Conservation (phyloP, 169 alveolate genomes). For the Eimeria sp. region DNA sequence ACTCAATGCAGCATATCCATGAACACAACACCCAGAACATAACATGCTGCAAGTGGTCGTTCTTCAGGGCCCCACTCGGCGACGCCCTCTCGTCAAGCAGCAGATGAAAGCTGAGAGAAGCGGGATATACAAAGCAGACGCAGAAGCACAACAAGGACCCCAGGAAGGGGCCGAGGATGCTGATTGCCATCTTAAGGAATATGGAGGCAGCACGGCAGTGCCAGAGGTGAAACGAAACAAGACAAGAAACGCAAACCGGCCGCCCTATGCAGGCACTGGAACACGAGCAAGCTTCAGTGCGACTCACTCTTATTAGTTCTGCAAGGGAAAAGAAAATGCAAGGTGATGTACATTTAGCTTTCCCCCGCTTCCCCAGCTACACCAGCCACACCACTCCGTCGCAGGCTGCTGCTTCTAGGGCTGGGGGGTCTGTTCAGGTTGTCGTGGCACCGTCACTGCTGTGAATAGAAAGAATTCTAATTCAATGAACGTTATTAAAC, state of each 20-base stretch:
- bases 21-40: constrained; percentile 78
- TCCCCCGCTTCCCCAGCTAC: background rate
- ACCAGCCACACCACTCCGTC: constrained; percentile 41
- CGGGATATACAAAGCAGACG: constrained; percentile 79
- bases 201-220: background rate
- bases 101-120: constrained; percentile 74
- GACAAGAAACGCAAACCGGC: constrained; percentile 6
- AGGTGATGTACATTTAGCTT: background rate
- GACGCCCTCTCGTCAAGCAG: constrained; percentile 56
- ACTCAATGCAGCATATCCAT: constrained; percentile 61
- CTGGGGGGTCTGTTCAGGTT: constrained; percentile 29
- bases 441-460: background rate
- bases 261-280: constrained; percentile 28
- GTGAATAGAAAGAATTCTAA: background rate
- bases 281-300: constrained; percentile 34
- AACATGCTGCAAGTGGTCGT: constrained; percentile 77
- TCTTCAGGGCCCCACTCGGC: constrained; percentile 60
- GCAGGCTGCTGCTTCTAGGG: constrained; percentile 28
- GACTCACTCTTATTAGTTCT: background rate
- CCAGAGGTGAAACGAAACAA: constrained; percentile 3
- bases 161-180: constrained; percentile 78
- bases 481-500: background rate
- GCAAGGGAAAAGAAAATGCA: background rate
- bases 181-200: constrained; percentile 45
- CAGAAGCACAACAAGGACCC: constrained; percentile 76